A percentile compares a stretch with the other conserved stretches of the same genome.
These are phyloP conservation scores for Medicago arabica DNA, from an alignment of 306 rosid species.

Conservation along the genomic window DNA sequence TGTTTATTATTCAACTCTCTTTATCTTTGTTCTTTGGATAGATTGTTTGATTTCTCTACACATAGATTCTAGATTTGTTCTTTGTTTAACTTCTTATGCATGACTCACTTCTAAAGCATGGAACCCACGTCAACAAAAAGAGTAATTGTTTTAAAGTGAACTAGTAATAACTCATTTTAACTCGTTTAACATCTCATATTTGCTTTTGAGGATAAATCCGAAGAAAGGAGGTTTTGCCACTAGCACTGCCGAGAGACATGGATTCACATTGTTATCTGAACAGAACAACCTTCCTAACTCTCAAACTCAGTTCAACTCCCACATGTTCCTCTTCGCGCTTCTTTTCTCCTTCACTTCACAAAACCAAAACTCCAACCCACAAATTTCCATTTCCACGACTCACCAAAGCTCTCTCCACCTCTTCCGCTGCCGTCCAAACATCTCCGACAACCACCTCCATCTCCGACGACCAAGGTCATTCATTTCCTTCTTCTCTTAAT, in stretches of 20 bases:
- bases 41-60: no score
- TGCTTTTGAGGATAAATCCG: neutral
- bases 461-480: conserved; percentile 50
- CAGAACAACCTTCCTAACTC: conserved; percentile 53
- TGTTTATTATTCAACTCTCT: no score
- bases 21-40: no score
- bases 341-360: conserved; percentile 36
- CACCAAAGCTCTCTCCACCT: conserved; percentile 57
- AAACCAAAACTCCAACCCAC: conserved; percentile 29
- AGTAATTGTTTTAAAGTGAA: no score
- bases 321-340: conserved; percentile 45
- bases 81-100: no score
- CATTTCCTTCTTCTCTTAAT: neutral
- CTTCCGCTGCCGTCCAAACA: conserved; percentile 52
- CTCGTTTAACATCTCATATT: no score
- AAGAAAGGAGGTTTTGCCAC: neutral
- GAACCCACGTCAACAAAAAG: no score
- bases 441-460: conserved; percentile 35
- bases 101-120: no score
- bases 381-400: conserved; percentile 45
- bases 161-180: no score
- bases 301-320: conserved; percentile 55
- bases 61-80: no score
- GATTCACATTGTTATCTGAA: conserved; percentile 42
- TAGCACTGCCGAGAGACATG: neutral